Percentiles rank a stretch among this genome's conserved stretches.
phyloP scores from a whole-genome alignment of 768 basidiomycete species.

The Lactarius hatsudake region DNA sequence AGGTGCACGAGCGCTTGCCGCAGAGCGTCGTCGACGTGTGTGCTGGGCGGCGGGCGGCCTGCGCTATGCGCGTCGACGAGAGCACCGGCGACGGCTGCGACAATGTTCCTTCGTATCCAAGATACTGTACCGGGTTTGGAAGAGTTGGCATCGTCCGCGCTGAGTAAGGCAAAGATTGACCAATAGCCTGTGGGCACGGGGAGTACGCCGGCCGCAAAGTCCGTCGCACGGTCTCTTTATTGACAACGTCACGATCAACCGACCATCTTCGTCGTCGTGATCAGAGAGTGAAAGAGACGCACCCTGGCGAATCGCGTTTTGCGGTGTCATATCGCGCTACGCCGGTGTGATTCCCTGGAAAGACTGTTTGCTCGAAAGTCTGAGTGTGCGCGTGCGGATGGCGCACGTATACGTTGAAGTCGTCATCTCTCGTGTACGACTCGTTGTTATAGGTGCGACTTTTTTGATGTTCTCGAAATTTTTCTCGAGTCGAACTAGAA shows the following conservation, averaged over 20 bases:
- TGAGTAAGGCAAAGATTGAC: constrained; percentile 17
- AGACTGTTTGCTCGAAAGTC: constrained; percentile 5
- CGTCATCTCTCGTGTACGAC: not conserved
- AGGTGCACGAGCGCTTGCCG: constrained; percentile 4
- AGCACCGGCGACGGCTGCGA: constrained; percentile 6
- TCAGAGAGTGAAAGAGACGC: not conserved
- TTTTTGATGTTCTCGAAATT: not conserved
- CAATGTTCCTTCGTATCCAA: constrained; percentile 8
- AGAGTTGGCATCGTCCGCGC: not conserved
- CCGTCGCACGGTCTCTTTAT: not conserved
- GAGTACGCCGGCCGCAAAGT: constrained; percentile 11
- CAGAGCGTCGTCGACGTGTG: constrained; percentile 11
- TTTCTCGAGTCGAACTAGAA: not conserved
- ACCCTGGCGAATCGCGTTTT: not conserved
- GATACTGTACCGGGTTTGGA: not conserved
- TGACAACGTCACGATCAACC: not conserved
- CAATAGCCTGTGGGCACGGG: constrained; percentile 19
- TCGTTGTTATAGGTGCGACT: not conserved
- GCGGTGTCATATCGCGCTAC: constrained; percentile 13
- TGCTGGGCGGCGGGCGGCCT: not conserved
- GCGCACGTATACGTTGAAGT: not conserved
- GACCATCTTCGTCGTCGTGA: not conserved
- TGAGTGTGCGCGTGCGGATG: not conserved
- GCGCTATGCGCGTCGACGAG: constrained; percentile 1
- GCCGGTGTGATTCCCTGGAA: constrained; percentile 14